phyloP scores from a whole-genome alignment of 1,284 basidiomycete genomes.

The Cutaneotrichosporon daszewskae region DNA sequence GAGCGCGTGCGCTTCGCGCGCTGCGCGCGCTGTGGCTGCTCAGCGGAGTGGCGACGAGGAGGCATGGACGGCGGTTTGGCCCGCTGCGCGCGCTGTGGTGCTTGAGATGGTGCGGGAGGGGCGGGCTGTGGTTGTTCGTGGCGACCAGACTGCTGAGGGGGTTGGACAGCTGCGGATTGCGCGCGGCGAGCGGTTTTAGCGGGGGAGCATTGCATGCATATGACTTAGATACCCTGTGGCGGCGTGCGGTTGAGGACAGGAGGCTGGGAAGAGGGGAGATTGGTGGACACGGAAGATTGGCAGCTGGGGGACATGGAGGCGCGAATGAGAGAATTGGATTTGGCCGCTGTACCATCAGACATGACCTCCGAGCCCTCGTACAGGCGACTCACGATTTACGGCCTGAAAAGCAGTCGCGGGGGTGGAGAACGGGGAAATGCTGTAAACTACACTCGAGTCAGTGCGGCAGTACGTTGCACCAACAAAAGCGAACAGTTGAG shows the following conservation, averaged over 20 bases:
- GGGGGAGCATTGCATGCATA: neutral
- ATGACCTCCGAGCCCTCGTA: too few relatives aligned
- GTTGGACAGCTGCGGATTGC: constrained; percentile 3
- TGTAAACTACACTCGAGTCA: too few relatives aligned
- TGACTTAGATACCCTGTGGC: neutral
- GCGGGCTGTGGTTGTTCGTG: neutral
- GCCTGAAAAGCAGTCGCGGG: too few relatives aligned
- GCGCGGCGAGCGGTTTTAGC: constrained; percentile 2
- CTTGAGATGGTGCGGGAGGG: neutral
- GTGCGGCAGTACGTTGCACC: too few relatives aligned
- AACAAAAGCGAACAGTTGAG: too few relatives aligned
- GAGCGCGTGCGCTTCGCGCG: constrained; percentile 7
- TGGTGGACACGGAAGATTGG: neutral
- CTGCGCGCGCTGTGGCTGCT: constrained; percentile 1
- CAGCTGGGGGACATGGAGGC: too few relatives aligned
- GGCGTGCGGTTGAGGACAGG: neutral
- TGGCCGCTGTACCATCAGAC: too few relatives aligned
- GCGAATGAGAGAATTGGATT: too few relatives aligned
- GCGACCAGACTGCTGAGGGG: neutral
- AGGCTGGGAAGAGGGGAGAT: neutral
- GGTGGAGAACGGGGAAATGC: too few relatives aligned
- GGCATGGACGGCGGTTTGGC: constrained; percentile 3
- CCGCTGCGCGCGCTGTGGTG: constrained; percentile 6
- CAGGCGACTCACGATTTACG: too few relatives aligned
- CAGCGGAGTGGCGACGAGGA: too few relatives aligned